Evolutionary conservation across 139 green algal genomes (phyloP), one percentile per base, ranked within the genome.

Genomic region (Picochlorum sp.): DNA sequence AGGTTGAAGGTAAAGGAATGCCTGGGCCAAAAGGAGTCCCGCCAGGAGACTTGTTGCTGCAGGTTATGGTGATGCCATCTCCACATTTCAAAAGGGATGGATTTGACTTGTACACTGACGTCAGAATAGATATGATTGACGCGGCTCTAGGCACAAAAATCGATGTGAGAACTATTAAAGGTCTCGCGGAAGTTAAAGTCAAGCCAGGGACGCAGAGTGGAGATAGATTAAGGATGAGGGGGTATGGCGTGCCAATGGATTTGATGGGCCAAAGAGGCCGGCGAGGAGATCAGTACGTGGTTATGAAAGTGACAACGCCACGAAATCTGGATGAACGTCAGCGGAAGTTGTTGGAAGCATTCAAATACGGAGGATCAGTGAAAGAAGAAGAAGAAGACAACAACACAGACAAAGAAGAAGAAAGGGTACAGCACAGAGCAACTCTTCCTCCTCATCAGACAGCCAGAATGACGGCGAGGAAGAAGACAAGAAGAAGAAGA

Each of bases 251-350:
- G 26, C 61, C 75, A 8, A 73, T 67, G 71, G 61, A 70, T 28
- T 45, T 61, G 10, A 32, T 71, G 13, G 71, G 71, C 6, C 66
- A 68, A 28, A 49, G 23, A 1, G 61, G 71, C 4, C 23, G 60
- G 26, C 57, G 67, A 13, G 85, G 85, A 7, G 81, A 91, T 57
- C 79, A 88, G 61, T 85, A 80, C 24, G 80, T 90, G 14, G 55
- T 76, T 15, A 47, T 90, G 2, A 61, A 57, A 50, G 63, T 84
- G 28, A 24, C 8, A 4, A 59, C 72, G 23, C 70, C 70, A 21
- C 56, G 57, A 57, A 11, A 56, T 38, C 15, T 66, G 9, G n/a
- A 45, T 15, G 23, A 56, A 32, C 61, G 37, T 10, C 61, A 66
- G 57, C 16, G 8, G 3, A 20, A 66, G n/a, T 55, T 66, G 61